A percentile compares a stretch with the other conserved stretches of the same genome.
phyloP scores from a whole-genome alignment of 345 rosid species.

The Salix caprea region DNA sequence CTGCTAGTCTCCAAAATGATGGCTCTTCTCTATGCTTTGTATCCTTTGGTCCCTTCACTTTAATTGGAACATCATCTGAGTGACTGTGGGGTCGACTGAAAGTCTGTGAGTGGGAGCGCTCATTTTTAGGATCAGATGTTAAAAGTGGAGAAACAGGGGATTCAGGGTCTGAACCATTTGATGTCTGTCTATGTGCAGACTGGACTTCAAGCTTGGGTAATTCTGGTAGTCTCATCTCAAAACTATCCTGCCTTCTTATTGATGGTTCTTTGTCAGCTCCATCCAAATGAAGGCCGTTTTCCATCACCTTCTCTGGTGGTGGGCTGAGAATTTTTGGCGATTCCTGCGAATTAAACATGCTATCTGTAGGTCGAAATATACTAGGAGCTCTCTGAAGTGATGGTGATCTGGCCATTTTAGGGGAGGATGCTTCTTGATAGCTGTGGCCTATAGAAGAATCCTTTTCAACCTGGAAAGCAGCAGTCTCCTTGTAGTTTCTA shows the following conservation, averaged over 20 bases:
- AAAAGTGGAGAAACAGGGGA: constrained; percentile 97
- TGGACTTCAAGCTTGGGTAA: constrained; percentile 90
- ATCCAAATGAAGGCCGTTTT: constrained; percentile 65
- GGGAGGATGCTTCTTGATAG: constrained; percentile 86
- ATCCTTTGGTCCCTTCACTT: constrained; percentile 49
- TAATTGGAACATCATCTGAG: constrained; percentile 58
- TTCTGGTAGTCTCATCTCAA: constrained; percentile 90
- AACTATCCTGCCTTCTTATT: constrained; percentile 95
- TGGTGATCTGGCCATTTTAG: constrained; percentile 81
- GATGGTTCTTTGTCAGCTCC: constrained; percentile 74
- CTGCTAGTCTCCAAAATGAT: constrained; percentile 84
- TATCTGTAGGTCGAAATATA: constrained; percentile 52
- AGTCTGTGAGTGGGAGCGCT: constrained; percentile 96
- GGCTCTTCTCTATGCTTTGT: constrained; percentile 56
- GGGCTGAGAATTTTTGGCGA: constrained; percentile 69
- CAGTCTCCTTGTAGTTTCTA: constrained; percentile 55
- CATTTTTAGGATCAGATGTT: constrained; percentile 89
- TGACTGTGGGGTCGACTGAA: constrained; percentile 90
- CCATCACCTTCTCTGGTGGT: constrained; percentile 68
- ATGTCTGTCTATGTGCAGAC: constrained; percentile 50
- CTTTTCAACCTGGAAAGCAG: constrained; percentile 76
- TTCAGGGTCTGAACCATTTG: constrained; percentile 94
- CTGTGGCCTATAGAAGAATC: constrained; percentile 82
- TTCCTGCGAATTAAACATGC: constrained; percentile 55
- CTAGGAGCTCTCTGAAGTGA: constrained; percentile 85